Percentiles rank a stretch among this genome's conserved stretches.
Conservation (phyloP, 805 yeast genomes). For the Spathaspora girioi region DNA sequence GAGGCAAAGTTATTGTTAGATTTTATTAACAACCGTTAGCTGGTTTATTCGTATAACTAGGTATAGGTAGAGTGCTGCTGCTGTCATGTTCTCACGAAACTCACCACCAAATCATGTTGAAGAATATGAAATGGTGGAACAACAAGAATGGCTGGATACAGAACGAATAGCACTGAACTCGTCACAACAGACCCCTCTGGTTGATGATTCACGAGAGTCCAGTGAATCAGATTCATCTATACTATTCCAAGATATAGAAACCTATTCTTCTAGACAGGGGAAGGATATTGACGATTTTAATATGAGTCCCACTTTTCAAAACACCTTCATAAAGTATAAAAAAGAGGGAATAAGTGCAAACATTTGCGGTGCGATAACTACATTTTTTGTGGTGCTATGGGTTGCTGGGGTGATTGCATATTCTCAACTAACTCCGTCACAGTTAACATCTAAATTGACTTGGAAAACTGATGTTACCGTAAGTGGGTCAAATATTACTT, state of each 20-base stretch:
- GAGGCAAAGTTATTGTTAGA: not conserved
- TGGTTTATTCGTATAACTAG: not conserved
- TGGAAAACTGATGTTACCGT: slow-evolving; percentile 18
- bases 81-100: slow-evolving; percentile 5
- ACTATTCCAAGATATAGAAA: slow-evolving; percentile 27
- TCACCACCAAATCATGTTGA: not conserved
- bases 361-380: slow-evolving; percentile 2
- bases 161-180: not conserved
- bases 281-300: slow-evolving; percentile 18
- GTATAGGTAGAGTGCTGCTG: not conserved
- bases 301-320: slow-evolving; percentile 19
- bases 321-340: slow-evolving; percentile 13
- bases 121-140: slow-evolving; percentile 8
- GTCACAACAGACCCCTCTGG: not conserved
- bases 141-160: not conserved
- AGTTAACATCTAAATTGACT: slow-evolving; percentile 18
- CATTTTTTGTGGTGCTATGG: slow-evolving; percentile 19
- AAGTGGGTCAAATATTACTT: slow-evolving; percentile 26
- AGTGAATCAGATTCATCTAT: slow-evolving; percentile 15
- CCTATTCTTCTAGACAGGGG: slow-evolving; percentile 7
- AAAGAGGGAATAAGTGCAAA: slow-evolving; percentile 8
- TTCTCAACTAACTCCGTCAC: slow-evolving; percentile 18
- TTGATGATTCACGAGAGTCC: not conserved
- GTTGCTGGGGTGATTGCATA: slow-evolving; percentile 22
- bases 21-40: not conserved